Evolutionary conservation across 148 eudicot species (phyloP), one percentile per base, ranked within the genome.

Genomic region (Heliamphora exappendiculata): DNA sequence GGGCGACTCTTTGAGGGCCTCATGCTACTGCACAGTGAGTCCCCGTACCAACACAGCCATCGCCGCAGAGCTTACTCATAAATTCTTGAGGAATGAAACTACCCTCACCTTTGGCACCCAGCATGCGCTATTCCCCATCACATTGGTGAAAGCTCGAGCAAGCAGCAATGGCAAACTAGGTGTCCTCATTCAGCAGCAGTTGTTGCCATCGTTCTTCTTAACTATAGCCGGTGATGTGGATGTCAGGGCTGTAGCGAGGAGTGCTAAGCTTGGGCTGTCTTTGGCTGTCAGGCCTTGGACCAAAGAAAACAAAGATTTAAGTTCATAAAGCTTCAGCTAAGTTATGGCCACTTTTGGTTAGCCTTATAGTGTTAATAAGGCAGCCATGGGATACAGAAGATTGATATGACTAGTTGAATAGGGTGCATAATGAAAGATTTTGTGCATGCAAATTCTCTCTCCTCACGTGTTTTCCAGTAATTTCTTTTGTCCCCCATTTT

Each of bases 41-140:
- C 70, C 69, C n/a, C 70, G 67, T 4, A 75, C 78, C 12, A 58
- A 47, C 26, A 57, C 75, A 17, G 78, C 78, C 12, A 31, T 75
- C 5, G 82, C 82, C 3, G 78, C 75, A 33, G 82, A 68, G 75
- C 19, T 80, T 22, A 69, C 59, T n/a, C 78, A 68, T 37, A 45
- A 36, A 58, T 67, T 75, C 51, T 57, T 39, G 13, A 58, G 64
- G 28, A 80, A 69, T 26, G 75, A 75, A 53, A 68, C 70, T 3
- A 54, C 37, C 13, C 24, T 75, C 59, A 47, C 68, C 10, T 14
- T 59, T 45, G 82, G 78, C 17, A 20, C 70, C 29, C 82, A 80
- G 69, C 51, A 67, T 22, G 54, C 67, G 3, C 42, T 45, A 2
- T 65, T 74, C 45, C 74, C 78, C 33, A 0, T 67, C 57, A 63